Evolutionary conservation across 2,329 filamentous ascomycete species (phyloP).

Genomic region (Lasiodiplodia sp.): DNA sequence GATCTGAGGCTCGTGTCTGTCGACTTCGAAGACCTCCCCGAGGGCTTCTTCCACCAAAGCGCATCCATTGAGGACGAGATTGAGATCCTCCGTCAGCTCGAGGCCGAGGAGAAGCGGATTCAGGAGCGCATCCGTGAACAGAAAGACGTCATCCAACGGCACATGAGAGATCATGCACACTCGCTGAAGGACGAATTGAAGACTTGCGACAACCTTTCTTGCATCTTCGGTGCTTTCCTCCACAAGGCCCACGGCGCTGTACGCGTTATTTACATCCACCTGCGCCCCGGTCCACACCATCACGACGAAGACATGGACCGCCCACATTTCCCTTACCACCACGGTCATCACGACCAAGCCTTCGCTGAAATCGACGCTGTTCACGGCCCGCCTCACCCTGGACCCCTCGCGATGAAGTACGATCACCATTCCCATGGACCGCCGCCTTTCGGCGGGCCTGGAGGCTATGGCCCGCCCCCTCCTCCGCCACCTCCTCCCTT

Average conservation of each 20-base stretch:
- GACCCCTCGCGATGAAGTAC: constrained; percentile 22
- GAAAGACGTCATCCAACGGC: constrained; percentile 44
- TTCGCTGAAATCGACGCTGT: constrained; percentile 20
- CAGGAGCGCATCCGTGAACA: constrained; percentile 47
- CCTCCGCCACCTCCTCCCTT: constrained; percentile 12
- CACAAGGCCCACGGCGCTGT: constrained; percentile 46
- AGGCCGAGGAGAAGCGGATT: constrained; percentile 48
- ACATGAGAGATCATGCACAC: constrained; percentile 40
- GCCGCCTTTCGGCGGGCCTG: constrained; percentile 27
- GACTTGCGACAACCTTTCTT: constrained; percentile 53
- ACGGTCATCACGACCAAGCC: constrained; percentile 35
- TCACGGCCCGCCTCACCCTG: not conserved
- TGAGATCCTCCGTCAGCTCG: constrained; percentile 49
- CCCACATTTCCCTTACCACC: constrained; percentile 35
- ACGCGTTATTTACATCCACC: constrained; percentile 40
- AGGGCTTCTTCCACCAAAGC: constrained; percentile 24
- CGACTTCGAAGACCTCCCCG: constrained; percentile 30
- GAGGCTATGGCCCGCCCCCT: constrained; percentile 9
- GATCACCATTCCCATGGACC: constrained; percentile 27
- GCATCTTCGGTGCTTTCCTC: constrained; percentile 50
- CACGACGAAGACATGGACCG: constrained; percentile 31
- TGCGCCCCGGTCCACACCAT: constrained; percentile 38
- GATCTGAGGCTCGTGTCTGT: constrained; percentile 42
- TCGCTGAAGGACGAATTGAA: constrained; percentile 49
- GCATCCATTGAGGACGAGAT: constrained; percentile 49